Evolutionary conservation across 1,284 basidiomycete species (phyloP), one percentile per base, ranked within the genome.

Genomic region (Cystobasidiaceae sp.): DNA sequence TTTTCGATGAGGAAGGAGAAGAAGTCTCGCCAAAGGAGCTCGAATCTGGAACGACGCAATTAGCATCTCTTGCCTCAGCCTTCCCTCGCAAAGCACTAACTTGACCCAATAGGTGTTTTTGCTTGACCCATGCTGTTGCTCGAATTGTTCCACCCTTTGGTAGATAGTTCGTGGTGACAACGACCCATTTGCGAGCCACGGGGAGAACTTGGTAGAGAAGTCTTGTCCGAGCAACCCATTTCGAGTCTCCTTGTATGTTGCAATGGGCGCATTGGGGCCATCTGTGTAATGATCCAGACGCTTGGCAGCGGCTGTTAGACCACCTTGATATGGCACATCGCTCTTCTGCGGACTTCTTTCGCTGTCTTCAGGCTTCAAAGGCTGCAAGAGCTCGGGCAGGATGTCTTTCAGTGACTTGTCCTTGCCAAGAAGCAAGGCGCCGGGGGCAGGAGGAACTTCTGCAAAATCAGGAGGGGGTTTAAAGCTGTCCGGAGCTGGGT

Each of bases 11-110:
- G 78, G 61, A 77, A 80, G 66, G 79, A 77, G 74, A 83, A 82
- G 74, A 81, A 83, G 69, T 83, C 82, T 17, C 82, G 71, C 81
- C 81, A 82, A 23, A 82, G 75, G 5, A 83, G 73, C 73, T 83
- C 82, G 69, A 83, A 83, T 50, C 57, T 60, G 57, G n/a, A 21
- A 5, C 7, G 9, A 57, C 8, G 39, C 30, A 21, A 44, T 5
- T 23, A 57, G 19, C 34, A 4, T 11, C 25, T 39, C 37, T 33
- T 11, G 41, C 23, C n/a, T 15, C 15, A 23, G 7, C n/a, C n/a
- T 37, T 15, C 6, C 48, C 48, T 13, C 32, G 19, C 15, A 54
- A 54, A 13, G 27, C 27, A 13, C 28, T 7, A 8, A 60, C 21
- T 78, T 72, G 41, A 76, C 75, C 79, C 79, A 80, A 68, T 80